Conservation (phyloP, 768 basidiomycete genomes). For the Boletus barrowsii region DNA sequence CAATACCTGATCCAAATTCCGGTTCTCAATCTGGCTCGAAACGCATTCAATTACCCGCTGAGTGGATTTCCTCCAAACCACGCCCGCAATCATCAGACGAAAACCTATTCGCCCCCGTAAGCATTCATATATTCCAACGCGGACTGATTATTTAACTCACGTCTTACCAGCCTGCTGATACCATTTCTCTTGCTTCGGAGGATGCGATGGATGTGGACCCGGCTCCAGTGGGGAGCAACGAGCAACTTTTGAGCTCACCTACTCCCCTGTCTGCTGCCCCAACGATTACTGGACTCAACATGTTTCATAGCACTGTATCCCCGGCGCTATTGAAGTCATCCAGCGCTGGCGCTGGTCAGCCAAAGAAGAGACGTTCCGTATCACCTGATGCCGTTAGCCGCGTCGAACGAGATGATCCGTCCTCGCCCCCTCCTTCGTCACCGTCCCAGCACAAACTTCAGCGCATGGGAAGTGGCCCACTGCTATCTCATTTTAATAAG, state of each 20-base stretch:
- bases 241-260: conserved; percentile 33
- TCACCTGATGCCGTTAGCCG: conserved; percentile 48
- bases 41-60: conserved; percentile 57
- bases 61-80: conserved; percentile 48
- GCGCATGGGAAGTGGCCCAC: conserved; percentile 34
- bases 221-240: conserved; percentile 35
- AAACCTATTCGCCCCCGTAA: conserved; percentile 30
- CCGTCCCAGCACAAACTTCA: conserved; percentile 49
- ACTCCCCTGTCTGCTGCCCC: conserved; percentile 49
- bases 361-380: conserved; percentile 57
- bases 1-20: conserved; percentile 25
- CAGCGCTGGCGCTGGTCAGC: conserved; percentile 35
- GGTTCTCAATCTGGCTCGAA: conserved; percentile 44
- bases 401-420: conserved; percentile 39
- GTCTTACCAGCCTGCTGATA: conserved; percentile 30
- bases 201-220: conserved; percentile 83
- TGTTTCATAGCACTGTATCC: conserved; percentile 61
- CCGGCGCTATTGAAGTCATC: conserved; percentile 46
- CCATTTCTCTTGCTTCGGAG: conserved; percentile 45
- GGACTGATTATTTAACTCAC: conserved; percentile 13
- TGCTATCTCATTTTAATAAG: conserved; percentile 44
- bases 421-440: conserved; percentile 50
- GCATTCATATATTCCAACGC: conserved; percentile 8
- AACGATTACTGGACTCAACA: conserved; percentile 51
- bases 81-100: conserved; percentile 22